phyloP scores from a whole-genome alignment of 2,329 filamentous ascomycete species.

The Oidium heveae region DNA sequence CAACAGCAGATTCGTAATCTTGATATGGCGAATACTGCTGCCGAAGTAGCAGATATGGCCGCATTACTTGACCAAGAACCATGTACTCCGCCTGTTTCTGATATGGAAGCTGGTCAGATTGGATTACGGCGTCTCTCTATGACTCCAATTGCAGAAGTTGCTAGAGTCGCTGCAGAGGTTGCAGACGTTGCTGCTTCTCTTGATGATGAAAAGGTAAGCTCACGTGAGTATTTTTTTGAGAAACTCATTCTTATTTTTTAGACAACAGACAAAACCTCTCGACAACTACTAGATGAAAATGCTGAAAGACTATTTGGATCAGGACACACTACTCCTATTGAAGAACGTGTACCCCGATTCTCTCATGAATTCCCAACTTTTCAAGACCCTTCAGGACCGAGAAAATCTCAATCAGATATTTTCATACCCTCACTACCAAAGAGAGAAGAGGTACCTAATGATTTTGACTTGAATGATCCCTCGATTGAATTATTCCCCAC shows the following conservation, averaged over 20 bases:
- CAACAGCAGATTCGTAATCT: neutral
- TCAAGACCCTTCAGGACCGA: conserved; percentile 4
- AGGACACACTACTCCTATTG: conserved; percentile 5
- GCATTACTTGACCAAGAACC: conserved; percentile 12
- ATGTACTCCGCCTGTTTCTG: conserved; percentile 13
- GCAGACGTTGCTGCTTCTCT: conserved; percentile 18
- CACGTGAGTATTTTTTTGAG: neutral
- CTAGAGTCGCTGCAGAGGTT: conserved; percentile 20
- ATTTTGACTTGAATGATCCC: conserved; percentile 11
- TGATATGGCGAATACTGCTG: conserved; percentile 9
- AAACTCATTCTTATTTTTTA: no score
- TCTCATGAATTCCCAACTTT: conserved; percentile 9
- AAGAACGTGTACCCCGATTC: conserved; percentile 12
- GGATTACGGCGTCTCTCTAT: conserved; percentile 15
- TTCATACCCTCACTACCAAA: no score
- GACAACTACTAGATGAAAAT: no score
- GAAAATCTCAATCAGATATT: neutral
- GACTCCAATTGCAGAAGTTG: conserved; percentile 19
- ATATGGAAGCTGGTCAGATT: conserved; percentile 14
- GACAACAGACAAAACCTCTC: no score
- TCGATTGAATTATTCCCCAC: conserved; percentile 10
- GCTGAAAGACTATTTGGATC: neutral
- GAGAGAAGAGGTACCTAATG: neutral
- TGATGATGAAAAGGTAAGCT: neutral
- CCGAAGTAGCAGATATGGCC: conserved; percentile 19